Percentiles rank a stretch among this genome's conserved stretches.
Conservation (phyloP, 306 rosid species). For the Vigna trinervia region DNA sequence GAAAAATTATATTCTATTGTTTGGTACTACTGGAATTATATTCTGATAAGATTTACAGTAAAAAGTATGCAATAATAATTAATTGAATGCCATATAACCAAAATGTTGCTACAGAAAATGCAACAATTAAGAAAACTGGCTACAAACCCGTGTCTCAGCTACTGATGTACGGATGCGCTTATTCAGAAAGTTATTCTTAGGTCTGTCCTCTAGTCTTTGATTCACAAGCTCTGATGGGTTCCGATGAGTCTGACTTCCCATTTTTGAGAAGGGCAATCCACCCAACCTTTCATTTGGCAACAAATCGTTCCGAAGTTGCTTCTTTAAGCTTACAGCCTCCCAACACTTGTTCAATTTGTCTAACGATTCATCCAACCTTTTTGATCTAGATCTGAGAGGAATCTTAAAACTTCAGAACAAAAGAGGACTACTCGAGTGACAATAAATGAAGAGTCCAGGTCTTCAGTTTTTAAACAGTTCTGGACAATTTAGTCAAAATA, state of each 20-base stretch:
- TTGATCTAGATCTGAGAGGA: slow-evolving; percentile 64
- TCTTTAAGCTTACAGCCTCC: slow-evolving; percentile 69
- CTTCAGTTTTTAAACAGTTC: slow-evolving; percentile 31
- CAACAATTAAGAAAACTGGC: slow-evolving; percentile 15
- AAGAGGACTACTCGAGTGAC: slow-evolving; percentile 35
- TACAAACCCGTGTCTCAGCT: slow-evolving; percentile 72
- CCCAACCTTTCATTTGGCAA: slow-evolving; percentile 65
- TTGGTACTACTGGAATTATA: slow-evolving; percentile 13
- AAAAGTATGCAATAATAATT: background rate
- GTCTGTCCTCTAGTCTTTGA: slow-evolving; percentile 66
- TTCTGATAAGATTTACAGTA: slow-evolving; percentile 8
- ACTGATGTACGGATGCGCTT: slow-evolving; percentile 74
- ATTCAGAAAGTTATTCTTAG: slow-evolving; percentile 64
- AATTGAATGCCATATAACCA: slow-evolving; percentile 34
- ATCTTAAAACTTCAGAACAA: slow-evolving; percentile 44
- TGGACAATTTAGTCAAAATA: slow-evolving; percentile 13
- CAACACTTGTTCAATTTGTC: slow-evolving; percentile 69
- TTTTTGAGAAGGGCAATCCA: slow-evolving; percentile 62
- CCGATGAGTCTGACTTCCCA: slow-evolving; percentile 62
- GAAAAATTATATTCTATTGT: slow-evolving; percentile 19
- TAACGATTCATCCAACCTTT: slow-evolving; percentile 71
- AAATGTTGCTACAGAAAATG: slow-evolving; percentile 37
- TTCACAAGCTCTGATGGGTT: slow-evolving; percentile 59
- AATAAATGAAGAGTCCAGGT: slow-evolving; percentile 30
- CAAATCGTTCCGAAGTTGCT: slow-evolving; percentile 70